A percentile compares a stretch with the other conserved stretches of the same genome.
Conservation (phyloP, 768 basidiomycete species). For the Tulasnella sp. region DNA sequence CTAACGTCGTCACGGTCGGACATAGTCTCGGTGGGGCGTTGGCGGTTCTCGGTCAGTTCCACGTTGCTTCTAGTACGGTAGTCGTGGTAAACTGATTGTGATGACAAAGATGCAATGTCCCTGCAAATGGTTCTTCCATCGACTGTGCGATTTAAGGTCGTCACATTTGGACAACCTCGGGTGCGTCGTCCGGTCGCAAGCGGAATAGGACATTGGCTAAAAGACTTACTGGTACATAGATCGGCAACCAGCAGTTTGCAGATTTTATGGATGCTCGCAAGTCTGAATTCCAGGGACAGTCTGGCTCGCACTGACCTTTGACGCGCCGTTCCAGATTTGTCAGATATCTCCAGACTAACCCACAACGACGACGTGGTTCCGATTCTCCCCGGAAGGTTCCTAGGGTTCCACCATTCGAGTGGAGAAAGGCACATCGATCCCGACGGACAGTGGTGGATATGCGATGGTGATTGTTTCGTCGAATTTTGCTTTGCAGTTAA, state of each 20-base stretch:
- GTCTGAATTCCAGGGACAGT: slow-evolving; percentile 24
- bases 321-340: background rate
- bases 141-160: slow-evolving; percentile 26
- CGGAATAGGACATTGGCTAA: background rate
- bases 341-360: slow-evolving; percentile 26
- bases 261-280: slow-evolving; percentile 28
- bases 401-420: slow-evolving; percentile 35
- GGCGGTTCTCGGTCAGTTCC: slow-evolving; percentile 25
- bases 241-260: slow-evolving; percentile 36
- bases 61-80: background rate
- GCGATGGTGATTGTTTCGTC: background rate
- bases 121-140: slow-evolving; percentile 29
- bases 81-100: background rate
- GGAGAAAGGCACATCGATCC: slow-evolving; percentile 36
- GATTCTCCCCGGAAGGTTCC: slow-evolving; percentile 28
- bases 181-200: background rate
- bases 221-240: background rate
- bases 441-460: background rate
- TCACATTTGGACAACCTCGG: slow-evolving; percentile 35
- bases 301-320: background rate
- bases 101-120: slow-evolving; percentile 28
- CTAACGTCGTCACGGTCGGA: slow-evolving; percentile 26
- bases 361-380: slow-evolving; percentile 38
- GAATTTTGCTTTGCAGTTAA: background rate
- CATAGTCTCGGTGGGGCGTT: slow-evolving; percentile 39